A percentile compares a stretch with the other conserved stretches of the same genome.
phyloP scores from a whole-genome alignment of 1,284 basidiomycete species.

The Cryptococcus sp. region DNA sequence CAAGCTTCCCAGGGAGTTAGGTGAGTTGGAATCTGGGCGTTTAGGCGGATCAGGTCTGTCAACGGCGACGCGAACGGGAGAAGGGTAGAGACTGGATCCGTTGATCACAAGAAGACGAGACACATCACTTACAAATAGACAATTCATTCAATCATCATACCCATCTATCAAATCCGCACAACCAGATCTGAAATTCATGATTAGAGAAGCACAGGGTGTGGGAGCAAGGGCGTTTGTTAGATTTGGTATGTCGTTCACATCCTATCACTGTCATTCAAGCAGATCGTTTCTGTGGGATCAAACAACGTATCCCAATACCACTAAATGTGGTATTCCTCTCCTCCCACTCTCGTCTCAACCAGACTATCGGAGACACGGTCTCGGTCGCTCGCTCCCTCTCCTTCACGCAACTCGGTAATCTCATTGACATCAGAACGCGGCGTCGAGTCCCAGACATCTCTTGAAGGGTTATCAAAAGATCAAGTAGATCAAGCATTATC shows the following conservation, averaged over 20 bases:
- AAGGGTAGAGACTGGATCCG: background rate
- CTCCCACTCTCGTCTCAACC: no score
- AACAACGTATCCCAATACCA: no score
- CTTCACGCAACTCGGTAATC: background rate
- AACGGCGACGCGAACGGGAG: no score
- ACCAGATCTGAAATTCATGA: conserved; percentile 82
- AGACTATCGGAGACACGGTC: no score
- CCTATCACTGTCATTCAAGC: background rate
- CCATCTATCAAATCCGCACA: conserved; percentile 79
- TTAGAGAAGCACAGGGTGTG: conserved; percentile 83
- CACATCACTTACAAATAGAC: no score
- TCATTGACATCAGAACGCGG: conserved; percentile 36
- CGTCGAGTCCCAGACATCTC: conserved; percentile 36
- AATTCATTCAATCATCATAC: conserved; percentile 79
- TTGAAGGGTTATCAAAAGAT: conserved; percentile 40
- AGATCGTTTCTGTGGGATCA: background rate
- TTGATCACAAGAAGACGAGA: no score
- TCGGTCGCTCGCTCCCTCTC: background rate
- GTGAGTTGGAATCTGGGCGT: conserved; percentile 54
- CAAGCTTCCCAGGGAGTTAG: conserved; percentile 74
- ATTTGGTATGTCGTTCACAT: conserved; percentile 67
- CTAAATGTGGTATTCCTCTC: no score
- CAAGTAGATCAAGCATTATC: conserved; percentile 39
- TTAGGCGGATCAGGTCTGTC: background rate
- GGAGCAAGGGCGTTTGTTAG: conserved; percentile 83